Evolutionary conservation across 2,329 filamentous ascomycete species (phyloP), one percentile per base, ranked within the genome.

Genomic region (Cercospora zeina): DNA sequence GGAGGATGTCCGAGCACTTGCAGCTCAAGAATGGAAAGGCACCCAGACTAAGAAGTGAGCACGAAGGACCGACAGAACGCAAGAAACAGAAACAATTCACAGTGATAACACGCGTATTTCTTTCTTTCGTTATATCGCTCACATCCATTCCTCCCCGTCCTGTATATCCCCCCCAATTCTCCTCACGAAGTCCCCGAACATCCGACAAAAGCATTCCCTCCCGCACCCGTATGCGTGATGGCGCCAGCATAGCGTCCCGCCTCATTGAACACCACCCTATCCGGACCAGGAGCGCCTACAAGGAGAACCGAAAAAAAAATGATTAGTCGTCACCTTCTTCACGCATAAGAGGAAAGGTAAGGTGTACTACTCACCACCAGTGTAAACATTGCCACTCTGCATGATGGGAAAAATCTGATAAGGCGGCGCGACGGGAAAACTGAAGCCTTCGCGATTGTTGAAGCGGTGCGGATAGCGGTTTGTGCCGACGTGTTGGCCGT

Each of bases 1-100:
- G 39, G 64, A 64, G 37, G 64, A 66, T 51, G 56, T 66, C 0
- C 53, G 62, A 51, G 62, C 59, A 55, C 59, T 64, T 30, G 64
- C 64, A 33, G 64, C 64, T 30, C 49, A 64, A 37, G 55, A 66
- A 13, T 66, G 62, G 64, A 53, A 54, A 21, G 33, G 30, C 13
- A 58, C 45, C 10, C 42, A 58, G 14, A 39, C 3, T 6, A 27
- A 7, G 6, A 34, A 53, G 49, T 53, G 27, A 51, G 3, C 19
- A 8, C 3, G 36, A 6, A 16, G 14, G 4, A 27, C 6, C 24
- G 24, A 6, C 3, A 27, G 24, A 27, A 27, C 24, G 6, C 24
- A 27, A 27, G 24, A 27, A 27, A 27, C 24, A 27, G 24, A 27
- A 27, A 27, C 24, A 6, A 27, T 6, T 27, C 24, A 27, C 24